phyloP scores from a whole-genome alignment of 2,329 filamentous ascomycete genomes.

The Penicillium sp. region DNA sequence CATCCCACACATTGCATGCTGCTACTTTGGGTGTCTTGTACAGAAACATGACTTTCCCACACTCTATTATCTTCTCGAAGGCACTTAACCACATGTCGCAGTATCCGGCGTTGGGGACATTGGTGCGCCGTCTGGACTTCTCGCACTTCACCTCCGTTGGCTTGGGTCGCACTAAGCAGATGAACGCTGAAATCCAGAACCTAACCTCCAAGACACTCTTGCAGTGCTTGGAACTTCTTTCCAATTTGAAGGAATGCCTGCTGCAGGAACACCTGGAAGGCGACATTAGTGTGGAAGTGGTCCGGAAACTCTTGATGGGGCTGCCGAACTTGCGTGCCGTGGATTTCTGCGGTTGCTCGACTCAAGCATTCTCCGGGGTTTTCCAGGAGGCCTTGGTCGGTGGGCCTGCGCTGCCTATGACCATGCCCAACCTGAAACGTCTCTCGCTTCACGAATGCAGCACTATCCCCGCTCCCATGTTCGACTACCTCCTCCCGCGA shows the following conservation, averaged over 20 bases:
- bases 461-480: slow-evolving; percentile 64
- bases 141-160: slow-evolving; percentile 81
- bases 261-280: slow-evolving; percentile 78
- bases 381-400: slow-evolving; percentile 57
- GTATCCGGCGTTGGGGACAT: slow-evolving; percentile 67
- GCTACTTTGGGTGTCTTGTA: slow-evolving; percentile 74
- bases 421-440: slow-evolving; percentile 59
- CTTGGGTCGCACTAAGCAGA: slow-evolving; percentile 70
- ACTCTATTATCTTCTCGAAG: slow-evolving; percentile 80
- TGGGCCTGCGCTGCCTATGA: slow-evolving; percentile 49
- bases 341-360: slow-evolving; percentile 76
- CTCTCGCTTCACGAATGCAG: slow-evolving; percentile 77
- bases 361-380: slow-evolving; percentile 62
- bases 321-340: slow-evolving; percentile 64
- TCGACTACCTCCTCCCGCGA: slow-evolving; percentile 69
- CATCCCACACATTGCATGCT: slow-evolving; percentile 71
- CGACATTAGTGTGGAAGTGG: slow-evolving; percentile 66
- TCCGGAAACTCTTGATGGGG: slow-evolving; percentile 68
- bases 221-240: slow-evolving; percentile 68
- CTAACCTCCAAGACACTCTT: slow-evolving; percentile 71
- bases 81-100: slow-evolving; percentile 67
- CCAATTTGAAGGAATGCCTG: slow-evolving; percentile 73
- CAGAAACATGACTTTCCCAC: slow-evolving; percentile 75
- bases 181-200: slow-evolving; percentile 72
- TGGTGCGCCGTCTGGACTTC: slow-evolving; percentile 77